These are phyloP conservation scores for Yamadazyma aaseri DNA, from an alignment of 1,139 yeast genomes.

Conservation along the genomic window DNA sequence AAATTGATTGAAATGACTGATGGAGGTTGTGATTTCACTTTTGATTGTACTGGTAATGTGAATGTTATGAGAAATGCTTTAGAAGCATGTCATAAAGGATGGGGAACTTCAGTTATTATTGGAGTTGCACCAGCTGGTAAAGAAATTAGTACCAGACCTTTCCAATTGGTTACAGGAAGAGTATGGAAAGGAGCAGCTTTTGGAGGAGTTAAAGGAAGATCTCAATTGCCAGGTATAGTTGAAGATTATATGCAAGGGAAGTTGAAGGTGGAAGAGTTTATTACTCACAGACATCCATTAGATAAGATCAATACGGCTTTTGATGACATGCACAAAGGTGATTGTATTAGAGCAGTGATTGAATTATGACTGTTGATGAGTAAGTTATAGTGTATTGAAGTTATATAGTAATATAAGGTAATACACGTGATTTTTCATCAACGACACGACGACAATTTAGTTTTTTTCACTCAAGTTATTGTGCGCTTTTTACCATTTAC, in stretches of 20 bases:
- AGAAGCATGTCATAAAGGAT: conserved; percentile 97
- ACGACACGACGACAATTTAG: too few species aligned
- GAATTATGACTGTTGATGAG: conserved; percentile 28
- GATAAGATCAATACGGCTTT: conserved; percentile 82
- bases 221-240: conserved; percentile 90
- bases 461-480: too few species aligned
- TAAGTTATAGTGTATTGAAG: too few species aligned
- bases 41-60: conserved; percentile 97
- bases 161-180: conserved; percentile 98
- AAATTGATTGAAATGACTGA: conserved; percentile 87
- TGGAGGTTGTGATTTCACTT: conserved; percentile 94
- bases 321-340: conserved; percentile 93
- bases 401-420: too few species aligned
- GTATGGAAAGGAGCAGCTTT: conserved; percentile 98
- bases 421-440: too few species aligned
- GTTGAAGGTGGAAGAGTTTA: conserved; percentile 90
- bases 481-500: too few species aligned
- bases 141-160: conserved; percentile 95
- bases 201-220: conserved; percentile 97
- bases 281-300: conserved; percentile 84
- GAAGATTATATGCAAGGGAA: conserved; percentile 80
- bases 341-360: conserved; percentile 89
- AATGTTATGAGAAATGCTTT: conserved; percentile 92
- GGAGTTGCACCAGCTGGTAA: conserved; percentile 99
- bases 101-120: conserved; percentile 93